Conservation (phyloP, 257 asterid species). For the Paulownia fortunei region DNA sequence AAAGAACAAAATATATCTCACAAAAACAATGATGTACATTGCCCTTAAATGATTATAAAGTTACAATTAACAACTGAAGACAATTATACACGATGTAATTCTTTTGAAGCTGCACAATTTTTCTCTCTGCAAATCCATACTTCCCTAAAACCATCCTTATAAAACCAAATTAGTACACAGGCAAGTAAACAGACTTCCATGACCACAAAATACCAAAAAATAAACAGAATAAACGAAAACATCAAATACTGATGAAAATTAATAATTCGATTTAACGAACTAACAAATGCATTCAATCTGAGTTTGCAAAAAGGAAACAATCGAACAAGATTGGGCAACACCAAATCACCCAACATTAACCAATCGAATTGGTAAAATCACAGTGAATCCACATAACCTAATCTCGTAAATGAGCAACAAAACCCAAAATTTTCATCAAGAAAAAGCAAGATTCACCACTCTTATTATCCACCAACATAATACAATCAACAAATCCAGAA, state of each 20-base stretch:
- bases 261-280: slow-evolving; percentile 19
- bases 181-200: not conserved
- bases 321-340: slow-evolving; percentile 21
- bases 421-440: slow-evolving; percentile 11
- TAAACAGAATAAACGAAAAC: not conserved
- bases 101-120: slow-evolving; percentile 14
- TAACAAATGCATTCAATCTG: slow-evolving; percentile 20
- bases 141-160: slow-evolving; percentile 13
- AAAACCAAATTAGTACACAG: slow-evolving; percentile 9
- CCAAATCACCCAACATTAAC: slow-evolving; percentile 21
- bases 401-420: slow-evolving; percentile 8
- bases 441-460: slow-evolving; percentile 17
- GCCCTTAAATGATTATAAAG: slow-evolving; percentile 3
- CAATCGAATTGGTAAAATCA: slow-evolving; percentile 22
- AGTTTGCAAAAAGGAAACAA: slow-evolving; percentile 3
- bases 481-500: slow-evolving; percentile 9
- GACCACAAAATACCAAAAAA: not conserved
- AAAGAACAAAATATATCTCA: slow-evolving; percentile 16
- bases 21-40: slow-evolving; percentile 22
- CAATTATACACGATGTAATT: not conserved
- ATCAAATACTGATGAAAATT: not conserved
- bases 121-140: slow-evolving; percentile 20
- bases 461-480: slow-evolving; percentile 8
- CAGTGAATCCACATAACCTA: slow-evolving; percentile 26
- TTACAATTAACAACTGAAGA: slow-evolving; percentile 14